Evolutionary conservation across 129 eudicot genomes (phyloP).

Genomic region (Centaurea solstitialis): DNA sequence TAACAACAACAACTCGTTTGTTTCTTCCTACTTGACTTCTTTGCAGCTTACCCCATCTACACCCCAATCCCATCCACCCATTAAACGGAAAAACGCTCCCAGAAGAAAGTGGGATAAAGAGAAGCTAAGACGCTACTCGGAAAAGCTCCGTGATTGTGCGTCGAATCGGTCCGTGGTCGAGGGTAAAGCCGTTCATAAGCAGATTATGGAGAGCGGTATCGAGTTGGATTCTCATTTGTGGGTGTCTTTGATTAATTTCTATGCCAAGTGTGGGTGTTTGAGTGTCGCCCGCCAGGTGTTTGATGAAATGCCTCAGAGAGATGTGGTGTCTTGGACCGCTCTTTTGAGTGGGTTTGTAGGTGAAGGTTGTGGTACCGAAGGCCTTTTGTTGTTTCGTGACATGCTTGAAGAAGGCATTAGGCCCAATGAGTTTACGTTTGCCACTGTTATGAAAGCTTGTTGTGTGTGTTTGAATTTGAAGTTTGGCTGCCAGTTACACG

Average conservation of each 20-base stretch:
- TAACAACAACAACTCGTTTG: slow-evolving; percentile 1
- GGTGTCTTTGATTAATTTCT: slow-evolving; percentile 43
- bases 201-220: slow-evolving; percentile 32
- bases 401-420: slow-evolving; percentile 38
- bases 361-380: slow-evolving; percentile 27
- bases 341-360: slow-evolving; percentile 38
- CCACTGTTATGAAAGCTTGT: slow-evolving; percentile 41
- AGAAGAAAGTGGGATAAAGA: slow-evolving; percentile 31
- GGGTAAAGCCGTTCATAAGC: slow-evolving; percentile 33
- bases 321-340: slow-evolving; percentile 47
- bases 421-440: slow-evolving; percentile 43
- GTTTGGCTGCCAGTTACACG: slow-evolving; percentile 42
- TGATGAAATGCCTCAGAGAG: slow-evolving; percentile 44
- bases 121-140: slow-evolving; percentile 37
- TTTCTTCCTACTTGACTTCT: slow-evolving; percentile 25
- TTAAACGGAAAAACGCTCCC: neutral
- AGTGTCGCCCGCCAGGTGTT: slow-evolving; percentile 35
- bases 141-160: slow-evolving; percentile 35
- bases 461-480: slow-evolving; percentile 24
- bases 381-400: slow-evolving; percentile 26
- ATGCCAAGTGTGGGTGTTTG: slow-evolving; percentile 45
- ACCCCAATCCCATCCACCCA: slow-evolving; percentile 2
- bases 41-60: slow-evolving; percentile 9
- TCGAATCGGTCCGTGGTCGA: slow-evolving; percentile 27
- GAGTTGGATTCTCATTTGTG: slow-evolving; percentile 50